These are phyloP conservation scores for Porcisia hertigi DNA, from an alignment of 208 protist genomes.

Conservation along the genomic window DNA sequence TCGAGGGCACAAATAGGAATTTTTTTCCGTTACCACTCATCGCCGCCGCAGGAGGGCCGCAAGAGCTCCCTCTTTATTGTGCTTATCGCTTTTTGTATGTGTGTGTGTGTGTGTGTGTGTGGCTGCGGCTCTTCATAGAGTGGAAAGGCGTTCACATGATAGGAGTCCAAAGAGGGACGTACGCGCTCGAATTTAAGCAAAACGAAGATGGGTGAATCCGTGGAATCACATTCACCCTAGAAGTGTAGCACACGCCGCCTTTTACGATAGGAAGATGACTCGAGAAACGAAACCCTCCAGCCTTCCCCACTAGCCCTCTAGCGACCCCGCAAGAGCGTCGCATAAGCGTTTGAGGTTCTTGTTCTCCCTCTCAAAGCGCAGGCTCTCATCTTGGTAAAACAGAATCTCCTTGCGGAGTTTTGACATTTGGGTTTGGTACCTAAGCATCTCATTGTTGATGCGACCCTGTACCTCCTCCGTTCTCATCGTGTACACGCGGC, in stretches of 20 bases:
- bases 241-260: not conserved
- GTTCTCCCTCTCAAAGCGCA: slow-evolving; percentile 73
- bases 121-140: no score
- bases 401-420: slow-evolving; percentile 63
- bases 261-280: not conserved
- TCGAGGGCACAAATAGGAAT: not conserved
- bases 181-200: not conserved
- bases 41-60: not conserved
- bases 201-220: not conserved
- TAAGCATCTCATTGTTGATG: slow-evolving; percentile 49
- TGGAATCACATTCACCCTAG: not conserved
- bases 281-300: no score
- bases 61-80: no score
- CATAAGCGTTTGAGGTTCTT: slow-evolving; percentile 62
- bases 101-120: not conserved
- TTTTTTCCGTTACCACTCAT: not conserved
- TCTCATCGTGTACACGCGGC: slow-evolving; percentile 45
- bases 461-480: slow-evolving; percentile 51
- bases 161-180: not conserved
- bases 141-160: not conserved
- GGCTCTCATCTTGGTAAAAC: slow-evolving; percentile 63
- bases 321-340: slow-evolving; percentile 57
- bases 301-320: slow-evolving; percentile 28
- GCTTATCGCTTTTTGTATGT: not conserved
- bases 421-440: slow-evolving; percentile 62